Percentiles rank a stretch among this genome's conserved stretches.
These are phyloP conservation scores for Naganishia antarctica DNA, from an alignment of 768 basidiomycete species.

Conservation along the genomic window DNA sequence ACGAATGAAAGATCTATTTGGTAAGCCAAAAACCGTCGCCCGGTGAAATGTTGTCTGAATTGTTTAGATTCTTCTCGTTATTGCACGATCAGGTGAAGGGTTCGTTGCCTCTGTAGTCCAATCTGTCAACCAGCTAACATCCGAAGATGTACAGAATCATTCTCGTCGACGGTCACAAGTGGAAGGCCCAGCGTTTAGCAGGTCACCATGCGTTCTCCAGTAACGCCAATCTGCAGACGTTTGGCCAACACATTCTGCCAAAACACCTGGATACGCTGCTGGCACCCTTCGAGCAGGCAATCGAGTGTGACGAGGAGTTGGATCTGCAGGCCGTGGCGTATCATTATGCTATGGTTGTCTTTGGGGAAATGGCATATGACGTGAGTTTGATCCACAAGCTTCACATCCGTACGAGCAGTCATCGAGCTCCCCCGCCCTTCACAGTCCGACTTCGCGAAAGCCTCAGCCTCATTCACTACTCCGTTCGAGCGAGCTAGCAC, in stretches of 20 bases:
- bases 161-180: constrained; percentile 27
- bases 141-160: constrained; percentile 29
- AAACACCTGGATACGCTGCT: constrained; percentile 24
- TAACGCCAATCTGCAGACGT: constrained; percentile 23
- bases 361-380: constrained; percentile 38
- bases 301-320: constrained; percentile 12
- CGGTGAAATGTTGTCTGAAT: constrained; percentile 20
- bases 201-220: constrained; percentile 29
- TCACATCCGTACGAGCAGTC: neutral
- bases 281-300: neutral
- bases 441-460: constrained; percentile 25
- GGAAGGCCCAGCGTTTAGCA: constrained; percentile 34
- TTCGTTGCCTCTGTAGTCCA: neutral
- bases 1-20: constrained; percentile 32
- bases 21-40: too few relatives aligned
- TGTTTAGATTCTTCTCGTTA: too few relatives aligned
- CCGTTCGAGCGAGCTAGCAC: constrained; percentile 30
- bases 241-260: constrained; percentile 30
- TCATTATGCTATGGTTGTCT: constrained; percentile 32
- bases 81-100: constrained; percentile 21
- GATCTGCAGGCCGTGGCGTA: constrained; percentile 30
- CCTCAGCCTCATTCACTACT: constrained; percentile 20
- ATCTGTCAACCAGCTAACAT: neutral
- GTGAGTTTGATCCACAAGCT: constrained; percentile 23
- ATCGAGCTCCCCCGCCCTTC: neutral